Evolutionary conservation across 257 asterid species (phyloP).

Genomic region (Eustoma russellianum): DNA sequence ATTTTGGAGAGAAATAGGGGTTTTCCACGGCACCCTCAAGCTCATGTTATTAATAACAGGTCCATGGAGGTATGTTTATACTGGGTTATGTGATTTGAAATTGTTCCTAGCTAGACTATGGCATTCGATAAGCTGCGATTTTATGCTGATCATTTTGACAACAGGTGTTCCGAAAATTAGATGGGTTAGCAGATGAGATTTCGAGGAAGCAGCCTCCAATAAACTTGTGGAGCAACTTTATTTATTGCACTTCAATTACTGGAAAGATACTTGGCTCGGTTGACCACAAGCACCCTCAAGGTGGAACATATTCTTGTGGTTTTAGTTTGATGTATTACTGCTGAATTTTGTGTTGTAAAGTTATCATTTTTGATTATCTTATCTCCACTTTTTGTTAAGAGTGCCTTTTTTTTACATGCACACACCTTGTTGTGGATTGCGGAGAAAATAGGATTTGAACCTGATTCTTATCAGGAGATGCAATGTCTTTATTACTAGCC

Average conservation of each 20-base stretch:
- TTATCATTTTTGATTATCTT: too few species aligned
- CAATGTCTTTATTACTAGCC: too few species aligned
- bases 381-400: background rate
- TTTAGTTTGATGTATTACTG: background rate
- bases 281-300: conserved; percentile 90
- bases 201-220: conserved; percentile 74
- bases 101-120: background rate
- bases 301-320: conserved; percentile 27
- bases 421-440: too few species aligned
- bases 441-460: too few species aligned
- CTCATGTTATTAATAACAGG: too few species aligned
- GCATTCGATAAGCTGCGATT: conserved; percentile 12
- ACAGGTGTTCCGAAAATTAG: conserved; percentile 71
- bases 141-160: conserved; percentile 29
- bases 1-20: too few species aligned
- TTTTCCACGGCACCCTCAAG: too few species aligned
- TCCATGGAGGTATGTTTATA: too few species aligned
- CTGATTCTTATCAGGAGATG: too few species aligned
- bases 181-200: conserved; percentile 81
- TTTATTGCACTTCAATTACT: conserved; percentile 80
- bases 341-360: too few species aligned
- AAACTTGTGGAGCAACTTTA: conserved; percentile 88
- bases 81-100: background rate
- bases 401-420: too few species aligned
- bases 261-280: conserved; percentile 80